Evolutionary conservation across 1,284 basidiomycete genomes (phyloP).

Genomic region (Golubevia pallescens): DNA sequence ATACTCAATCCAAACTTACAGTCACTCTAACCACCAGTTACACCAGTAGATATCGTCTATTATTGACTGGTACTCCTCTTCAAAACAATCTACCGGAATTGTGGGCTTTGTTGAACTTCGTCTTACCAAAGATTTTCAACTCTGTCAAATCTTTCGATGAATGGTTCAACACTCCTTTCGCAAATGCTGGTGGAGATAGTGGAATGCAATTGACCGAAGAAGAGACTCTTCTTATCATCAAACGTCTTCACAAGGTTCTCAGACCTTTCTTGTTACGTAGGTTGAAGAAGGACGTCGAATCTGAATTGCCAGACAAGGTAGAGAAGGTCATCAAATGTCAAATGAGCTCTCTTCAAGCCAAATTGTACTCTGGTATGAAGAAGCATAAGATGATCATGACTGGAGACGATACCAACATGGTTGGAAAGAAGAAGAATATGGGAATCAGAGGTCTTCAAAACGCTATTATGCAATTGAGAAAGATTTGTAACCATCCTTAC

Average conservation of each 20-base stretch:
- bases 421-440: slow-evolving; percentile 50
- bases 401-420: slow-evolving; percentile 39
- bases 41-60: slow-evolving; percentile 55
- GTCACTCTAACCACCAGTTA: slow-evolving; percentile 60
- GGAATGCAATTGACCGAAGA: slow-evolving; percentile 64
- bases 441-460: slow-evolving; percentile 63
- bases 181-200: slow-evolving; percentile 57
- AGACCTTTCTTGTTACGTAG: slow-evolving; percentile 64
- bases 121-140: slow-evolving; percentile 63
- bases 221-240: slow-evolving; percentile 64
- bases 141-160: slow-evolving; percentile 65
- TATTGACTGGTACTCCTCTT: slow-evolving; percentile 62
- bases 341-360: slow-evolving; percentile 60
- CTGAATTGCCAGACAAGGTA: slow-evolving; percentile 63
- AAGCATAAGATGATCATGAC: slow-evolving; percentile 62
- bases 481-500: slow-evolving; percentile 64
- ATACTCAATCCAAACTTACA: slow-evolving; percentile 61
- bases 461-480: slow-evolving; percentile 64
- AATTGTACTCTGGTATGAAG: slow-evolving; percentile 64
- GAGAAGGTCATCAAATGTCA: slow-evolving; percentile 63
- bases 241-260: slow-evolving; percentile 64
- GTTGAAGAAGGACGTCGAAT: slow-evolving; percentile 64
- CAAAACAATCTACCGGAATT: slow-evolving; percentile 64
- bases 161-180: slow-evolving; percentile 65
- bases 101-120: slow-evolving; percentile 64